These are phyloP conservation scores for Ambrosia hybrid DNA, from an alignment of 140 eudicot species.

Conservation along the genomic window DNA sequence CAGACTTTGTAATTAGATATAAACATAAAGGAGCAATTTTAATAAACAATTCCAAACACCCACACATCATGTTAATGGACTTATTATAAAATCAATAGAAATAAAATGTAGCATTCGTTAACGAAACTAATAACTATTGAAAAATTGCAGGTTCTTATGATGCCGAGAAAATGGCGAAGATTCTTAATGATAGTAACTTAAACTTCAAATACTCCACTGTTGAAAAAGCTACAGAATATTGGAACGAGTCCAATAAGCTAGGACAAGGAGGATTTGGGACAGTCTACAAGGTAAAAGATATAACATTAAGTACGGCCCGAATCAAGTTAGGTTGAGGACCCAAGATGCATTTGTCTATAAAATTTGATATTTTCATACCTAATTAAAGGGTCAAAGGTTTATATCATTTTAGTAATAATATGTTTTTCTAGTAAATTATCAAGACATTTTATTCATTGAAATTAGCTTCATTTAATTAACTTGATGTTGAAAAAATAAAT, in stretches of 20 bases:
- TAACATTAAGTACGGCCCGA: no score
- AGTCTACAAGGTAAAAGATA: slow-evolving; percentile 54
- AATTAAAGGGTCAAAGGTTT: neutral
- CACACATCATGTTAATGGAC: neutral
- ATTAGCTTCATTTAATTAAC: slow-evolving; percentile 1
- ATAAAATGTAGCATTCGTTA: neutral
- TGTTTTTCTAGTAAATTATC: neutral
- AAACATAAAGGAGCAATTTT: neutral
- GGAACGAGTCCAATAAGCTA: slow-evolving; percentile 63
- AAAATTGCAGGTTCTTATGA: slow-evolving; percentile 43
- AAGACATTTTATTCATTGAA: neutral
- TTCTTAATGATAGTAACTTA: slow-evolving; percentile 58
- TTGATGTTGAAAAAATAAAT: no score
- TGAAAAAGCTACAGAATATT: slow-evolving; percentile 64
- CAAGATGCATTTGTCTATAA: no score
- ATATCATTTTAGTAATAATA: no score
- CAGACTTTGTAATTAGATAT: no score
- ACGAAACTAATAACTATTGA: neutral
- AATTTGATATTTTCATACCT: neutral
- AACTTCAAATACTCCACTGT: slow-evolving; percentile 72
- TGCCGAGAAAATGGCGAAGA: slow-evolving; percentile 51
- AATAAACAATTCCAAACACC: neutral
- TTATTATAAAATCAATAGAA: neutral
- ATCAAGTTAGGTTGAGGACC: no score
- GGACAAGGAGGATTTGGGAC: slow-evolving; percentile 84